These are phyloP conservation scores for Penicillium sp. DNA, from an alignment of 2,329 filamentous ascomycete species.

Conservation along the genomic window DNA sequence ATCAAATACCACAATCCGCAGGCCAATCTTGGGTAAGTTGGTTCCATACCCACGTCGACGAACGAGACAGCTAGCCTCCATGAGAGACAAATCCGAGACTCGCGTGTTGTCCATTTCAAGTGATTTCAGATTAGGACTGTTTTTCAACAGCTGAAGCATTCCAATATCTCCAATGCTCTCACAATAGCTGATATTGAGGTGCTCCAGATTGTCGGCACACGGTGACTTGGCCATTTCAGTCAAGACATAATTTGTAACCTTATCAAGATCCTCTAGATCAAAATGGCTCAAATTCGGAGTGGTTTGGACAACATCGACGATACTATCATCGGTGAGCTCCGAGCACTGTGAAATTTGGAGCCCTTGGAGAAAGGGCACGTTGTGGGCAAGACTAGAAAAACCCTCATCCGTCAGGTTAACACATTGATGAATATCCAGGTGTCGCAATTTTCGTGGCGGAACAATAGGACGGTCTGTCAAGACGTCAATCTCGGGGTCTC, in stretches of 20 bases:
- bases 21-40: slow-evolving; percentile 54
- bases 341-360: slow-evolving; percentile 76
- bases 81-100: slow-evolving; percentile 78
- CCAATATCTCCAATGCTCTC: slow-evolving; percentile 78
- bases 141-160: slow-evolving; percentile 76
- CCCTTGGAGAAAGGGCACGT: slow-evolving; percentile 75
- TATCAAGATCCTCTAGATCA: slow-evolving; percentile 79
- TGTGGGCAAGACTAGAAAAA: slow-evolving; percentile 66
- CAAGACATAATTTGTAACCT: slow-evolving; percentile 71
- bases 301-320: slow-evolving; percentile 69
- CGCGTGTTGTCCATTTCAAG: slow-evolving; percentile 92
- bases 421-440: slow-evolving; percentile 82
- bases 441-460: slow-evolving; percentile 71
- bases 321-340: slow-evolving; percentile 67
- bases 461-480: slow-evolving; percentile 73
- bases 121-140: slow-evolving; percentile 64
- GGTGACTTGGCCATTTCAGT: slow-evolving; percentile 72
- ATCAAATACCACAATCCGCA: slow-evolving; percentile 82
- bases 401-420: slow-evolving; percentile 67
- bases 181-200: slow-evolving; percentile 87
- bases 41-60: slow-evolving; percentile 58
- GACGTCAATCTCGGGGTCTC: slow-evolving; percentile 72
- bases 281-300: slow-evolving; percentile 76
- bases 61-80: slow-evolving; percentile 79
- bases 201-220: slow-evolving; percentile 66